Percentiles rank a stretch among this genome's conserved stretches.
Conservation (phyloP, 1,139 yeast genomes). For the Kodamaea sp. region DNA sequence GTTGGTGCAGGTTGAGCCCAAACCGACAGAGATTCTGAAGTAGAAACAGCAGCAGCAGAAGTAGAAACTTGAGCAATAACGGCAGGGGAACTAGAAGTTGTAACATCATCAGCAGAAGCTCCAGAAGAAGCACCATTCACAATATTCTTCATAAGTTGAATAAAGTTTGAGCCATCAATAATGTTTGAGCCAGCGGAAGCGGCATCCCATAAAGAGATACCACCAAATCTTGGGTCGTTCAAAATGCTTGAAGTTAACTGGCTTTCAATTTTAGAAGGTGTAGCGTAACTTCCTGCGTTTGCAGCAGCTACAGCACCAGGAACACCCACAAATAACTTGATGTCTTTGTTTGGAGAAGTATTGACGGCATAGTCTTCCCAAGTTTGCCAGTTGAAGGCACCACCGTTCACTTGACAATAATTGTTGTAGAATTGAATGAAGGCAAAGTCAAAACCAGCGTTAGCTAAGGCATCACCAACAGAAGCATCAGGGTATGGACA, state of each 20-base stretch:
- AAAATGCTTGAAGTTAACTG: conserved; percentile 26
- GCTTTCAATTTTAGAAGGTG: conserved; percentile 17
- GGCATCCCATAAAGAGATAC: conserved; percentile 91
- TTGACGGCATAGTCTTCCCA: conserved; percentile 71
- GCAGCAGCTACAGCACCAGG: conserved; percentile 63
- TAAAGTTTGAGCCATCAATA: conserved; percentile 12
- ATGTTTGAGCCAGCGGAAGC: conserved; percentile 31
- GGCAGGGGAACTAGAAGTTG: neutral
- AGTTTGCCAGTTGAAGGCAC: conserved; percentile 74
- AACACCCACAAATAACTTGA: conserved; percentile 66
- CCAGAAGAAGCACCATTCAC: conserved; percentile 5
- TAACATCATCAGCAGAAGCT: neutral
- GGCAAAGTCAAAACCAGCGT: conserved; percentile 74
- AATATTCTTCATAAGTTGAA: conserved; percentile 15
- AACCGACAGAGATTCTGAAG: conserved; percentile 2
- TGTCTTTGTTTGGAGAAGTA: conserved; percentile 62
- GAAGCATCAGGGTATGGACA: conserved; percentile 90
- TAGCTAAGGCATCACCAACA: conserved; percentile 62
- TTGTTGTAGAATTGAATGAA: conserved; percentile 94
- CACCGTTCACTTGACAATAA: conserved; percentile 56
- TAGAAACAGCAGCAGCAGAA: conserved; percentile 4
- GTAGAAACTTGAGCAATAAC: conserved; percentile 3
- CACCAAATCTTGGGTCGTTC: conserved; percentile 59
- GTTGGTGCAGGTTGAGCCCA: conserved; percentile 5
- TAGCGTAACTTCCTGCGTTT: conserved; percentile 61